Base-by-base conservation (phyloP, 805 yeast species). In the Starmerella vaccinii region DNA sequence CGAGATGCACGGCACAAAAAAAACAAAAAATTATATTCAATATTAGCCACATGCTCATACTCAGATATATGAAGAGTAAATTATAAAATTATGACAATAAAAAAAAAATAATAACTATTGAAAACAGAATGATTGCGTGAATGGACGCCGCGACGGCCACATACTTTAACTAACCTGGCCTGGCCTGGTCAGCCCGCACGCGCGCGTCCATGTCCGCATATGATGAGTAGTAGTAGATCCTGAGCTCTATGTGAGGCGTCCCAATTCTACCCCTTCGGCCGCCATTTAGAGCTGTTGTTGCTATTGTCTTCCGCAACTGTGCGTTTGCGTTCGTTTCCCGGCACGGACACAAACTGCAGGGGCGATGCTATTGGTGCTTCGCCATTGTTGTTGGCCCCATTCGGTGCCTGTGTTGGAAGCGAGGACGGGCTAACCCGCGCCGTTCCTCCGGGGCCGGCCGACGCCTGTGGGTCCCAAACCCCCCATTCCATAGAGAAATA, bases 401-500 rank as follows among this genome's bases (percentile, higher is more conserved):
- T 27, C 12, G 34, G 24, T 3, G 16, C 34, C 23, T 27, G 33
- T 10, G 45, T 27, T 16, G 34, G 45, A 5, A 22, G 26, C 23
- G 29, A 23, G 15, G 50, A 33, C 9, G 51, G 51, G 24, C 43
- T 29, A 10, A 48, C 41, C 6, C 51, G 34, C 16, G 51, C 51
- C 18, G 51, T 42, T 2, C 51, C 51, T 6, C 51, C 51, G 15
- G 51, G 51, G 15, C 16, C 40, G 5, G 51, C 51, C 26, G 51
- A 48, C 2, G 47, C 51, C 40, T 53, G 49, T 19, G 54, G 59
- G 39, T 50, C 59, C 59, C 56, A 55, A 7, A 72, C 66, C 46
- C 69, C 69, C 81, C 81, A 77, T 41, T 77, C 81, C 49, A 77
- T 72, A 6, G 80, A 76, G 59, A 82, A 84, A 57, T 80, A 79